Base-by-base conservation (phyloP, 1,284 basidiomycete genomes). In the Apiotrichum laibachii region DNA sequence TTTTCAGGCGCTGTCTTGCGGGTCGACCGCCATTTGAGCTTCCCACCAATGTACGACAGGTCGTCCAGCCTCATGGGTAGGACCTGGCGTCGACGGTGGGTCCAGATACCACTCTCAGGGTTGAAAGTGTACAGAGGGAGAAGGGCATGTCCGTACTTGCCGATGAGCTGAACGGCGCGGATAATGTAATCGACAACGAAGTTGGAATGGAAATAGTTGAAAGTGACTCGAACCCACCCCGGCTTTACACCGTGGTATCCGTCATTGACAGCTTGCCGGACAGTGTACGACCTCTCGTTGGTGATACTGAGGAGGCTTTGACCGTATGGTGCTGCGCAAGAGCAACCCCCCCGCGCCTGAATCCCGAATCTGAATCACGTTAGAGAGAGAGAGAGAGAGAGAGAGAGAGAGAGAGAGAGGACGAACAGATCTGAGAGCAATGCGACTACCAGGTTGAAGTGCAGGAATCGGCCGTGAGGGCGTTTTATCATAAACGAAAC, bases 391-490 rank as follows among this genome's bases (percentile, higher is more conserved):
- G n/a, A n/a, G n/a, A n/a, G n/a, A n/a, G n/a, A n/a, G n/a, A n/a
- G n/a, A n/a, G n/a, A n/a, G n/a, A n/a, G n/a, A n/a, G n/a, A n/a
- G n/a, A n/a, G n/a, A n/a, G n/a, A n/a, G n/a, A n/a, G n/a, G 12
- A 56, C 60, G 26, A 57, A 61, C 4, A 61, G 49, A 33, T 61
- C 60, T 49, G 55, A 55, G 26, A 61, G 60, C 2, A 61, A 49
- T 0, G 56, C 60, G 26, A 57, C 56, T 19, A 61, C 53, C 39
- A 55, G 55, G 56, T 61, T 61, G 56, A 55, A 40, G 50, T 61
- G 60, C 2, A 60, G 50, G n/a, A 16, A 42, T 18, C 35, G 31
- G 53, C 44, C 37, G 2, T 15, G n/a, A 0, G 40, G 34, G 10
- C 37, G 35, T 26, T 26, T 42, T 19, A 61, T 19, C n/a, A 50